A percentile compares a stretch with the other conserved stretches of the same genome.
Evolutionary conservation across 805 yeast genomes (phyloP).

Genomic region (Jamesozyma rosinii): DNA sequence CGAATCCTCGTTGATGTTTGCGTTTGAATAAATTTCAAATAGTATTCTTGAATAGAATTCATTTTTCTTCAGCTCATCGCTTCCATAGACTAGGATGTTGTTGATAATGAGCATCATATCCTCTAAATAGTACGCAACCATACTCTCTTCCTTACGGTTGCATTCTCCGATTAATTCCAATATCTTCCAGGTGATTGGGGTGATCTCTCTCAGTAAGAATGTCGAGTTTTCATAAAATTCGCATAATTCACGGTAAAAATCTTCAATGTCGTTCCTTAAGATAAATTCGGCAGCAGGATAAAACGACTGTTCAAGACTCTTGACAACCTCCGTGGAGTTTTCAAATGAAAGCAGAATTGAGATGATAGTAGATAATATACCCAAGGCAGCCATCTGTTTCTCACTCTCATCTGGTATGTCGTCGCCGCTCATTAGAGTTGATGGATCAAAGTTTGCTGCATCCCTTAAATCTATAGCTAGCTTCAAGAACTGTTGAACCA

Average conservation of each 20-base stretch:
- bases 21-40: slow-evolving; percentile 40
- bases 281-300: slow-evolving; percentile 63
- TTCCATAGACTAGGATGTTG: slow-evolving; percentile 60
- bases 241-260: slow-evolving; percentile 66
- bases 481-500: slow-evolving; percentile 65
- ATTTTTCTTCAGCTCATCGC: slow-evolving; percentile 39
- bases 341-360: slow-evolving; percentile 79
- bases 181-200: slow-evolving; percentile 68
- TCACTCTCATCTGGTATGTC: slow-evolving; percentile 42
- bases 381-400: slow-evolving; percentile 73
- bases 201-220: slow-evolving; percentile 47
- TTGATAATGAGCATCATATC: slow-evolving; percentile 68
- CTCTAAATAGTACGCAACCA: slow-evolving; percentile 60
- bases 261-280: slow-evolving; percentile 54
- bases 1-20: slow-evolving; percentile 38
- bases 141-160: slow-evolving; percentile 33
- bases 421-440: slow-evolving; percentile 30
- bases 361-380: slow-evolving; percentile 70
- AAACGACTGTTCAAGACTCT: slow-evolving; percentile 54
- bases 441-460: slow-evolving; percentile 39
- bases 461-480: slow-evolving; percentile 64
- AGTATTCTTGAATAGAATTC: slow-evolving; percentile 42
- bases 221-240: slow-evolving; percentile 67
- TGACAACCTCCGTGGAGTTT: slow-evolving; percentile 59
- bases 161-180: slow-evolving; percentile 42